These are phyloP conservation scores for Saturnispora galanensis DNA, from an alignment of 805 yeast genomes.

Conservation along the genomic window DNA sequence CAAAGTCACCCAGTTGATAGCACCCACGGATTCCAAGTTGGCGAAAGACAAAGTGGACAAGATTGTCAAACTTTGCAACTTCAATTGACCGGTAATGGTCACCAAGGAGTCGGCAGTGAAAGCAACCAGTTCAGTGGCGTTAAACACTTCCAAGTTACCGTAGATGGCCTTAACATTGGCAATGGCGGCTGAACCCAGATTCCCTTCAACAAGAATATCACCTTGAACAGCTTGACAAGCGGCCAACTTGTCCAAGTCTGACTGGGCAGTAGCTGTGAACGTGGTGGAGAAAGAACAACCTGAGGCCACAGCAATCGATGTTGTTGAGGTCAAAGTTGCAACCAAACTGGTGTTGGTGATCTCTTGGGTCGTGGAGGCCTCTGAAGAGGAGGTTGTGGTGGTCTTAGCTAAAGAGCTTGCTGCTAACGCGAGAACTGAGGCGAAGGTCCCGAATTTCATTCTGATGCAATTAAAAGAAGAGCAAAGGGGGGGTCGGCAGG, in stretches of 20 bases:
- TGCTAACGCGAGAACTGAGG: slow-evolving; percentile 23
- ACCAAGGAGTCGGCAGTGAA: slow-evolving; percentile 74
- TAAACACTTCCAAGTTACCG: slow-evolving; percentile 63
- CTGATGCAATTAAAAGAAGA: background rate
- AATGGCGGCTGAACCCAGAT: slow-evolving; percentile 52
- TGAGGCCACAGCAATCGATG: slow-evolving; percentile 38
- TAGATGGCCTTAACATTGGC: slow-evolving; percentile 67
- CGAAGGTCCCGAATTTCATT: slow-evolving; percentile 3
- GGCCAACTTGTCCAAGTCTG: slow-evolving; percentile 64
- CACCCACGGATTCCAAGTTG: slow-evolving; percentile 69
- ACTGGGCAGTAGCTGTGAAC: slow-evolving; percentile 68
- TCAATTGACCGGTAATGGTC: slow-evolving; percentile 63
- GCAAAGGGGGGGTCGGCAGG: background rate
- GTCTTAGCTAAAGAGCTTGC: slow-evolving; percentile 4
- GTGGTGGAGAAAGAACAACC: slow-evolving; percentile 55
- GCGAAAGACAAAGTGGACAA: slow-evolving; percentile 67
- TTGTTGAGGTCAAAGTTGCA: slow-evolving; percentile 47
- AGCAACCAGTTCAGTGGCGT: slow-evolving; percentile 51
- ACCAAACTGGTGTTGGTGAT: slow-evolving; percentile 29
- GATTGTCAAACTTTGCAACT: slow-evolving; percentile 52
- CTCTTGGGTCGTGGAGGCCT: slow-evolving; percentile 27
- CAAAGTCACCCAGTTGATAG: slow-evolving; percentile 70
- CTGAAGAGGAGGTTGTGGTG: slow-evolving; percentile 29
- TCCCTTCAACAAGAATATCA: slow-evolving; percentile 62
- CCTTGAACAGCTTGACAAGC: slow-evolving; percentile 77